These are phyloP conservation scores for Ganoderma multipileum DNA, from an alignment of 1,284 basidiomycete species.

Conservation along the genomic window DNA sequence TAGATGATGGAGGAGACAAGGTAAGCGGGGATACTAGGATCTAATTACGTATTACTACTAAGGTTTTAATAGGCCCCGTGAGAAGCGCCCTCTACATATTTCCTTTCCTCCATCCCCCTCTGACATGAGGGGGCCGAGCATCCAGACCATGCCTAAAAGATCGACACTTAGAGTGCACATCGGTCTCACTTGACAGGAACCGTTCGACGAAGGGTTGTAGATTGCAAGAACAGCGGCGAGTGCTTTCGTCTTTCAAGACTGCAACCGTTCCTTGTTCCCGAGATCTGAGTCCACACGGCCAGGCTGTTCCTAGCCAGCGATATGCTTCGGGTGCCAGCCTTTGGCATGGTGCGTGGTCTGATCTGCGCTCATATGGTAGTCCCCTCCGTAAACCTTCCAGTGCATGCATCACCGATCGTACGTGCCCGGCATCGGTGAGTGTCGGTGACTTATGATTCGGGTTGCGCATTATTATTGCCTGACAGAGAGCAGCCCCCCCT, in stretches of 20 bases:
- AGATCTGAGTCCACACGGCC: neutral
- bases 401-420: neutral
- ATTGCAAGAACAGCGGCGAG: neutral
- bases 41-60: neutral
- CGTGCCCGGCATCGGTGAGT: neutral
- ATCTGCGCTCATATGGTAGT: neutral
- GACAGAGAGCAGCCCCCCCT: neutral
- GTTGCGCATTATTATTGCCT: neutral
- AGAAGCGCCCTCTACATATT: neutral
- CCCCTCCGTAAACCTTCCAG: neutral
- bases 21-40: neutral
- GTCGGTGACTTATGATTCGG: neutral
- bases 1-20: neutral
- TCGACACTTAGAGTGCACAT: neutral
- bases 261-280: neutral
- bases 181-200: neutral
- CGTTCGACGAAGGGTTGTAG: neutral
- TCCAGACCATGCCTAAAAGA: neutral
- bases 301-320: neutral
- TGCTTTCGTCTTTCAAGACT: neutral
- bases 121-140: neutral
- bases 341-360: neutral
- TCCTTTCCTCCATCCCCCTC: no score
- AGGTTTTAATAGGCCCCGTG: neutral
- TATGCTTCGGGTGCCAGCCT: neutral